phyloP scores from a whole-genome alignment of 2,329 filamentous ascomycete genomes.

The Myrmaecium sp. region DNA sequence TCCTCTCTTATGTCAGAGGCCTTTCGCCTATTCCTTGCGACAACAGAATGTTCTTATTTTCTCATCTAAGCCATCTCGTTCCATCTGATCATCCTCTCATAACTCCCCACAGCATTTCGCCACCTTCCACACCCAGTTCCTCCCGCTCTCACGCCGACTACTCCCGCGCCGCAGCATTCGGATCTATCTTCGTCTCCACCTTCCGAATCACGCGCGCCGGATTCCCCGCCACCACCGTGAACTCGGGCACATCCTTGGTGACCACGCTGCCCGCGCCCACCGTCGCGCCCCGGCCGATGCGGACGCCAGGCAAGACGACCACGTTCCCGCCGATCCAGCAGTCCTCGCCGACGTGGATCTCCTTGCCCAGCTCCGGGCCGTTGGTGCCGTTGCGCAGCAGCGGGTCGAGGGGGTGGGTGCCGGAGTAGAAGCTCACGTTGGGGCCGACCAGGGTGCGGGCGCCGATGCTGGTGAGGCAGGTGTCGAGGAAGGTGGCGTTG shows the following conservation, averaged over 20 bases:
- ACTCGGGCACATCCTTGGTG: conserved; percentile 55
- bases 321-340: conserved; percentile 38
- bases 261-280: conserved; percentile 74
- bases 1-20: no score
- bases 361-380: conserved; percentile 58
- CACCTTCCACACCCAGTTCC: conserved; percentile 66
- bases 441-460: conserved; percentile 63
- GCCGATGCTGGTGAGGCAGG: conserved; percentile 56
- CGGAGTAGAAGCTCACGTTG: conserved; percentile 60
- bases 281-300: conserved; percentile 54
- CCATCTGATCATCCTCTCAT: conserved; percentile 39
- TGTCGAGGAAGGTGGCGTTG: conserved; percentile 62
- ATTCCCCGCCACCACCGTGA: conserved; percentile 48
- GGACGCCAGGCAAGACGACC: conserved; percentile 56
- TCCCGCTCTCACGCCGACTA: conserved; percentile 59
- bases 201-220: conserved; percentile 42
- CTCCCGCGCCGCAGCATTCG: conserved; percentile 45
- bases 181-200: conserved; percentile 18
- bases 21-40: no score
- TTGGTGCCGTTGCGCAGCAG: conserved; percentile 53
- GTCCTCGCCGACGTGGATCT: conserved; percentile 63
- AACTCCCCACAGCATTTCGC: conserved; percentile 52
- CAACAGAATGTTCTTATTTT: no score
- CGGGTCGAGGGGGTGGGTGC: conserved; percentile 62
- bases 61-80: no score